Conservation (phyloP, 176 grass and related monocot species). For the Phoenix roebelenii region DNA sequence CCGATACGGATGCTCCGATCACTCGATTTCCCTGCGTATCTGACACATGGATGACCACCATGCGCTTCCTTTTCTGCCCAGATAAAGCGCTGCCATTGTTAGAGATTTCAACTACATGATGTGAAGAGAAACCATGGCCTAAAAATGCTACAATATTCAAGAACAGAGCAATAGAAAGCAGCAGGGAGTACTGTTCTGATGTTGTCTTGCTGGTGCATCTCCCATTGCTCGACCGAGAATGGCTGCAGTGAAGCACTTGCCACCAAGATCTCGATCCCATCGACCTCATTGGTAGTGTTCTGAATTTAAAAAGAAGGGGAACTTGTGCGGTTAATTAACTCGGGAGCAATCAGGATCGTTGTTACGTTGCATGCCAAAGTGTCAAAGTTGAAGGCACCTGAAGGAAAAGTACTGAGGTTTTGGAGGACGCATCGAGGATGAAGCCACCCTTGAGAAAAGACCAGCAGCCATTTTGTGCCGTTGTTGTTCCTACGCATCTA, state of each 20-base stretch:
- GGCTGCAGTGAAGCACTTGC: constrained; percentile 65
- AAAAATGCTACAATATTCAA: too few relatives aligned
- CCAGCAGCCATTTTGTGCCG: constrained; percentile 71
- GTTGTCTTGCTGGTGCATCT: constrained; percentile 65
- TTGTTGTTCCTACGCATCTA: constrained; percentile 59
- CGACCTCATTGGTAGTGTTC: constrained; percentile 52
- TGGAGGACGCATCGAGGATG: constrained; percentile 48
- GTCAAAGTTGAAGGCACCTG: constrained; percentile 28
- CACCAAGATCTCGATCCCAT: constrained; percentile 44
- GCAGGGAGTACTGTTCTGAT: constrained; percentile 49
- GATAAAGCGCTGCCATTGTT: background rate
- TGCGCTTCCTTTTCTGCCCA: constrained; percentile 66
- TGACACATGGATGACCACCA: constrained; percentile 58
- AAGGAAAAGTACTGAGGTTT: constrained; percentile 58
- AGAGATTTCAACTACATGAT: background rate
- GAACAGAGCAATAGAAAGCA: too few relatives aligned
- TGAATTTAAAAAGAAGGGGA: constrained; percentile 1
- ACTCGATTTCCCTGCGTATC: constrained; percentile 56
- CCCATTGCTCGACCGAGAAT: constrained; percentile 69
- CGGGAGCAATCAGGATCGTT: too few relatives aligned
- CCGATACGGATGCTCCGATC: constrained; percentile 50
- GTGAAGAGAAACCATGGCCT: too few relatives aligned
- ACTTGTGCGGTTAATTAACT: too few relatives aligned
- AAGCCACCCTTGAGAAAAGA: constrained; percentile 82
- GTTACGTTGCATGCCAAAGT: background rate